Conservation (phyloP, 208 protist species). For the Crithidia expoeki region DNA sequence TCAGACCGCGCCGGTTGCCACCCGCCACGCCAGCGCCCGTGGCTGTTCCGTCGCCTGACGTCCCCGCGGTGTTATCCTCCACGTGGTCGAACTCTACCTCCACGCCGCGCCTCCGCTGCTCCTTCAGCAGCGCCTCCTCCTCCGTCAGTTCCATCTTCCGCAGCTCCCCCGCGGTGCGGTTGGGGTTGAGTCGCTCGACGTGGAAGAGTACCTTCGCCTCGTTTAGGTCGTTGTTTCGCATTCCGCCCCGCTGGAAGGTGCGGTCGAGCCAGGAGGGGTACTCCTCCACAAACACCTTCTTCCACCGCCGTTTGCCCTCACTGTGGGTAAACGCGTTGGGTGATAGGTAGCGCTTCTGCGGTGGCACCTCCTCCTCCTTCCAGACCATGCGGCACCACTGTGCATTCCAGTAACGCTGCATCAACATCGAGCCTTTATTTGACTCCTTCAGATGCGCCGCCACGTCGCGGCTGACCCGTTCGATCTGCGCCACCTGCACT, state of each 20-base stretch:
- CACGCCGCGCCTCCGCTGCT: conserved; percentile 41
- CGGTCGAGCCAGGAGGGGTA: conserved; percentile 67
- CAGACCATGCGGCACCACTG: conserved; percentile 71
- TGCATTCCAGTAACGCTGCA: conserved; percentile 90
- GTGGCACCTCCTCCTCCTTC: conserved; percentile 44
- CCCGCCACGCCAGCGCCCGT: background rate
- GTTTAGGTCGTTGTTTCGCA: conserved; percentile 66
- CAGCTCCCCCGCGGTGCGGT: conserved; percentile 51
- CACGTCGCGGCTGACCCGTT: conserved; percentile 61
- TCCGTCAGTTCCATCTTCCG: conserved; percentile 46
- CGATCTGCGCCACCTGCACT: conserved; percentile 53
- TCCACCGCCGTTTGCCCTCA: conserved; percentile 67
- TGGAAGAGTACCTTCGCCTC: conserved; percentile 62
- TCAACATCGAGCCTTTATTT: conserved; percentile 44
- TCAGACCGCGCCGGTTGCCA: background rate
- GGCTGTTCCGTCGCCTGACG: background rate
- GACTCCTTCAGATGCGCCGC: conserved; percentile 37
- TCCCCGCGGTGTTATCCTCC: conserved; percentile 9
- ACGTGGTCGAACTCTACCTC: conserved; percentile 38
- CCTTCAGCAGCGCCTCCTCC: conserved; percentile 54
- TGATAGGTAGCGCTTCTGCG: conserved; percentile 45
- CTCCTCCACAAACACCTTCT: conserved; percentile 68
- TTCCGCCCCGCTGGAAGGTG: conserved; percentile 45
- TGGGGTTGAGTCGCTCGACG: conserved; percentile 49
- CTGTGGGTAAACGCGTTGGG: conserved; percentile 51